Conservation (phyloP, 164 flowering plant species). For the Liriodendron chinense region DNA sequence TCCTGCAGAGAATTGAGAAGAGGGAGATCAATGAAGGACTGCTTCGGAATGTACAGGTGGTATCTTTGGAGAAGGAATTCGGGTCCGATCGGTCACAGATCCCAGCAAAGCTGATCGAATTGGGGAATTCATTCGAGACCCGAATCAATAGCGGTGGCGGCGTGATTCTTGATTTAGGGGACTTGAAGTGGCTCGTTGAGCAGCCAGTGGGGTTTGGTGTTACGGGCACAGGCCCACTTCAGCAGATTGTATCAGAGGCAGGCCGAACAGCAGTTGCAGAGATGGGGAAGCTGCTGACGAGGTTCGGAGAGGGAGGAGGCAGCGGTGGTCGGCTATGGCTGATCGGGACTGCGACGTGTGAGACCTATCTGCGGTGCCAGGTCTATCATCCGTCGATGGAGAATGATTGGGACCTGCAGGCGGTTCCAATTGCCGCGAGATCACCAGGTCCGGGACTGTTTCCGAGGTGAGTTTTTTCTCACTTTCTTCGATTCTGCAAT, state of each 20-base stretch:
- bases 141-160: conserved; percentile 44
- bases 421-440: conserved; percentile 71
- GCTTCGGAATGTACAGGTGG: conserved; percentile 47
- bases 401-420: conserved; percentile 95
- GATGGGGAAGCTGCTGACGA: conserved; percentile 63
- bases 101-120: conserved; percentile 39
- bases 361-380: conserved; percentile 91
- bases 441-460: conserved; percentile 58
- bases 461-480: conserved; percentile 56
- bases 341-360: conserved; percentile 92
- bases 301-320: conserved; percentile 31
- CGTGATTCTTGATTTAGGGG: conserved; percentile 78
- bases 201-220: conserved; percentile 41
- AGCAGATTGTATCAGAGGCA: conserved; percentile 45
- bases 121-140: conserved; percentile 44
- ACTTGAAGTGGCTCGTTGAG: conserved; percentile 89
- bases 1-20: conserved; percentile 57
- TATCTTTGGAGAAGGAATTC: conserved; percentile 56
- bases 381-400: conserved; percentile 88
- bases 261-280: conserved; percentile 59
- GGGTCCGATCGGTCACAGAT: conserved; percentile 37
- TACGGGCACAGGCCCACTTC: conserved; percentile 25
- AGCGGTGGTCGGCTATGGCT: conserved; percentile 51
- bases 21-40: conserved; percentile 48
- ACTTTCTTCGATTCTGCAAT: conserved; percentile 1